phyloP scores from a whole-genome alignment of 2,329 filamentous ascomycete genomes.

The Aspergillus viridinutans region DNA sequence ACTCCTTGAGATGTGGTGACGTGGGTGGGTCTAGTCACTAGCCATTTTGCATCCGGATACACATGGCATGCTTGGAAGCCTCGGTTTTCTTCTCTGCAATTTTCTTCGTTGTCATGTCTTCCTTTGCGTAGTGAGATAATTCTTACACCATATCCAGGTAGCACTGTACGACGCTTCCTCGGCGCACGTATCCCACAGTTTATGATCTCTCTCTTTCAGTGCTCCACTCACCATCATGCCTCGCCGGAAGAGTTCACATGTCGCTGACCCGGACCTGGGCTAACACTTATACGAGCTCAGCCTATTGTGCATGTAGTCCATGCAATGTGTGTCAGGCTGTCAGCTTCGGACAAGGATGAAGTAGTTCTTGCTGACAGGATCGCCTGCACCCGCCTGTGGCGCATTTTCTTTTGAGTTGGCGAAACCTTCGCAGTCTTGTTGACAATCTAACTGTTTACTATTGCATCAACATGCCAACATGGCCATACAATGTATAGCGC shows the following conservation, averaged over 20 bases:
- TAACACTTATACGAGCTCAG: neutral
- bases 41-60: no score
- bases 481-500: neutral
- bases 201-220: no score
- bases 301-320: neutral
- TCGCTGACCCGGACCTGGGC: no score
- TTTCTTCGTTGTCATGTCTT: no score
- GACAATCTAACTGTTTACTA: no score
- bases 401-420: constrained; percentile 76
- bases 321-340: neutral
- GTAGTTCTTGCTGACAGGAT: constrained; percentile 19
- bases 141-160: neutral
- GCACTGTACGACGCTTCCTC: neutral
- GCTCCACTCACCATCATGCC: no score
- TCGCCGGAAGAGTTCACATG: no score
- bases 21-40: no score
- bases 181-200: neutral
- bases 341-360: neutral
- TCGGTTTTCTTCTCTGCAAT: neutral
- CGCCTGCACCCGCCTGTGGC: constrained; percentile 62
- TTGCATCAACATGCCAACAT: neutral
- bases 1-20: no score
- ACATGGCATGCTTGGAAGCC: neutral
- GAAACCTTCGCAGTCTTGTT: constrained; percentile 86
- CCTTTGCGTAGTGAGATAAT: neutral